Conservation (phyloP, 768 basidiomycete genomes). For the Porphyrellus cyaneotinctus region DNA sequence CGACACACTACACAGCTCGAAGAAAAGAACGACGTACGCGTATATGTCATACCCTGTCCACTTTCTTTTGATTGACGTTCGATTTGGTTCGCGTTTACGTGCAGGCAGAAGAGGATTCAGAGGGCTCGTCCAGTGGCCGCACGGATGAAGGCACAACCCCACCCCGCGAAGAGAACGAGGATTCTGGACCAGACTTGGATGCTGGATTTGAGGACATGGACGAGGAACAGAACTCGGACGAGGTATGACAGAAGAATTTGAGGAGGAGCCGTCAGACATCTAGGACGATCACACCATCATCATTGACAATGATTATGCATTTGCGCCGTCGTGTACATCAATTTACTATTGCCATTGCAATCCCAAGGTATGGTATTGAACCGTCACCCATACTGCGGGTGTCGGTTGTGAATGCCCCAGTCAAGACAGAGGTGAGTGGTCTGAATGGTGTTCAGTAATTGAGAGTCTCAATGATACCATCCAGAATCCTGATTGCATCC, state of each 20-base stretch:
- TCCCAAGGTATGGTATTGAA: neutral
- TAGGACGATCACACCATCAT: neutral
- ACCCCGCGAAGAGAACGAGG: slow-evolving; percentile 38
- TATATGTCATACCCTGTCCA: neutral
- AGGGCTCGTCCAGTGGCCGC: slow-evolving; percentile 31
- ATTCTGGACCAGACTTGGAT: slow-evolving; percentile 35
- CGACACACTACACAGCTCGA: slow-evolving; percentile 69
- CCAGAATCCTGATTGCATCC: slow-evolving; percentile 77
- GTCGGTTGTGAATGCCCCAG: neutral
- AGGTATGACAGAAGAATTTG: slow-evolving; percentile 50
- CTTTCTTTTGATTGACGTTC: neutral
- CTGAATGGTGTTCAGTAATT: slow-evolving; percentile 43
- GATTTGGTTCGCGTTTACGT: neutral
- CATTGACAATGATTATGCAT: neutral
- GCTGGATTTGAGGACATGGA: slow-evolving; percentile 42
- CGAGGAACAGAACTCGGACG: slow-evolving; percentile 39
- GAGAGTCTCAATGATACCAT: slow-evolving; percentile 81
- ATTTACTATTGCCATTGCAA: neutral
- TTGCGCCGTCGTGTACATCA: neutral
- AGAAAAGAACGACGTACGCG: slow-evolving; percentile 76
- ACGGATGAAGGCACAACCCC: slow-evolving; percentile 29
- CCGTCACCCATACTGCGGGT: neutral
- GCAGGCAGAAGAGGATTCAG: slow-evolving; percentile 36
- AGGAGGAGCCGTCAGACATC: slow-evolving; percentile 39
- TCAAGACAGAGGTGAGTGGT: neutral